Conservation (phyloP, 1,139 yeast genomes). For the Taphrina flavorubra region DNA sequence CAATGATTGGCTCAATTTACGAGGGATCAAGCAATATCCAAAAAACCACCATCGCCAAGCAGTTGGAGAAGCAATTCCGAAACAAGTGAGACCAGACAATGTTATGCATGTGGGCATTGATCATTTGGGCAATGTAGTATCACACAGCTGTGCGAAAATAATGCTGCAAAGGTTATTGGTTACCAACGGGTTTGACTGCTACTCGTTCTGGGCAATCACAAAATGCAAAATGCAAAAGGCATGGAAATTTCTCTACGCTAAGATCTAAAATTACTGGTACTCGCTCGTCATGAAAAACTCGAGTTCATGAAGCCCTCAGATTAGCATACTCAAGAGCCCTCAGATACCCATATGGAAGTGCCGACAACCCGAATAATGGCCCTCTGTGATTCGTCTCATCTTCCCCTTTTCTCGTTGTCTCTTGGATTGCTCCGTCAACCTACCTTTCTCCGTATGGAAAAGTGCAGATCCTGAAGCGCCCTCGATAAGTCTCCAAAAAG, state of each 20-base stretch:
- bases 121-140: too few species aligned
- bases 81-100: constrained; percentile 34
- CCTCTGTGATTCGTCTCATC: constrained; percentile 6
- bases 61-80: constrained; percentile 52
- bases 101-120: too few species aligned
- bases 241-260: too few species aligned
- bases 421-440: constrained; percentile 1
- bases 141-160: too few species aligned
- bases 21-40: constrained; percentile 58
- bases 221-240: too few species aligned
- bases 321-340: background rate
- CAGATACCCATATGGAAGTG: constrained; percentile 10
- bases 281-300: background rate
- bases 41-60: constrained; percentile 56
- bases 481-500: background rate
- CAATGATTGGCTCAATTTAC: constrained; percentile 58
- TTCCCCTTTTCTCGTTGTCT: constrained; percentile 7
- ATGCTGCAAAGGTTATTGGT: too few species aligned
- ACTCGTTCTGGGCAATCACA: too few species aligned
- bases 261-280: background rate
- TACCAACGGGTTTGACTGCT: too few species aligned
- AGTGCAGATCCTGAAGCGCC: background rate
- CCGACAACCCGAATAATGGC: constrained; percentile 12
- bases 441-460: background rate
- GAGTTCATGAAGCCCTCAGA: constrained; percentile 7